Evolutionary conservation across 305 asterid genomes (phyloP).

Genomic region (Ajuga reptans): DNA sequence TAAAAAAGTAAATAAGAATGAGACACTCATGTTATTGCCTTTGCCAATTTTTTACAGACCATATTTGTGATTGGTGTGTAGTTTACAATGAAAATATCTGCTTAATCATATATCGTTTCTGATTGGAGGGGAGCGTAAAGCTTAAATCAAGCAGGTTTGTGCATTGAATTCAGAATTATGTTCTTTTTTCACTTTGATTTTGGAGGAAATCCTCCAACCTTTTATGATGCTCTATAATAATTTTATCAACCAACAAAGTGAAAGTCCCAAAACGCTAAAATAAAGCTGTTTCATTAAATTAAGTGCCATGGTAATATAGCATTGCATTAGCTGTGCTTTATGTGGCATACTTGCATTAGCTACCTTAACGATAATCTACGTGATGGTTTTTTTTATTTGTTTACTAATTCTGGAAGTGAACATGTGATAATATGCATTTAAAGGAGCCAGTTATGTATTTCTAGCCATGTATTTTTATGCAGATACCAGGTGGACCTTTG

Average conservation of each 20-base stretch:
- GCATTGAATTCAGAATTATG: background rate
- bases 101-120: too few species aligned
- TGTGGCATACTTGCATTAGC: background rate
- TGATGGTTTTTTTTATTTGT: background rate
- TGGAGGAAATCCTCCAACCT: background rate
- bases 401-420: background rate
- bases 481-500: conserved; percentile 94
- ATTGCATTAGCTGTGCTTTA: background rate
- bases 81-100: too few species aligned
- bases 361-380: background rate
- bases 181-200: background rate
- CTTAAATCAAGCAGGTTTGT: background rate
- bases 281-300: background rate
- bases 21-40: background rate
- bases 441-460: background rate
- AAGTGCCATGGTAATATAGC: background rate
- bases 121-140: background rate
- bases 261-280: background rate
- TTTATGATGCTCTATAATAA: too few species aligned
- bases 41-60: background rate
- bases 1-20: too few species aligned
- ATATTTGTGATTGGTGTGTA: background rate
- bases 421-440: background rate
- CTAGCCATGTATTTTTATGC: background rate
- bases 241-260: background rate